phyloP scores from a whole-genome alignment of 306 rosid species.

The Acacia melanoxylon region DNA sequence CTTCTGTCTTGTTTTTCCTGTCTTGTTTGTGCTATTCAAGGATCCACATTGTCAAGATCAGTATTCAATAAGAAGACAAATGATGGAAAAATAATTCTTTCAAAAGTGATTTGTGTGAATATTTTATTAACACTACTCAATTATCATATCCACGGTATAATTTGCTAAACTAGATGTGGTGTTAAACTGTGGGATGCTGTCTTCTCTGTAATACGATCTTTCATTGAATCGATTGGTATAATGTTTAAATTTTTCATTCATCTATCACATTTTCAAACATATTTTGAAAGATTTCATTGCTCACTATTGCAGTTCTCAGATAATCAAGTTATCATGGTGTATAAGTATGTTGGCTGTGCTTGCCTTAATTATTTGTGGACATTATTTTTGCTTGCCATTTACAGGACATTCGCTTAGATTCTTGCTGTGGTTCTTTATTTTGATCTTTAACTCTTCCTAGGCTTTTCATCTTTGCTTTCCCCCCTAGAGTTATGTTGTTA shows the following conservation, averaged over 20 bases:
- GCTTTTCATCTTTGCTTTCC: neutral
- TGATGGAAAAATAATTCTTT: neutral
- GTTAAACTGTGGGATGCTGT: neutral
- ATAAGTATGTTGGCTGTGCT: neutral
- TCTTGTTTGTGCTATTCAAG: conserved; percentile 15
- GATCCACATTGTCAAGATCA: conserved; percentile 6
- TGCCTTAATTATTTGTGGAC: conserved; percentile 11
- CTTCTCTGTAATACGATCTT: neutral
- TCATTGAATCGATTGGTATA: neutral
- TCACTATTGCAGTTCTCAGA: neutral
- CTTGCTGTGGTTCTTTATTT: conserved; percentile 18
- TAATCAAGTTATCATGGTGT: conserved; percentile 2
- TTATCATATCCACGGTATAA: neutral
- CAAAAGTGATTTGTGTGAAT: conserved; percentile 20
- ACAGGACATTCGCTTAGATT: conserved; percentile 3
- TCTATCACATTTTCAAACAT: neutral
- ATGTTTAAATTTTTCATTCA: conserved; percentile 15
- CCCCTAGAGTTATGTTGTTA: neutral
- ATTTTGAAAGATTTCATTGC: neutral
- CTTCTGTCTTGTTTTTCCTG: conserved; percentile 16
- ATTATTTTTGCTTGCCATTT: conserved; percentile 4
- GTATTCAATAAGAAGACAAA: neutral
- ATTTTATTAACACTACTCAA: neutral
- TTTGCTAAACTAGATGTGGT: neutral
- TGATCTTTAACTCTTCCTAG: neutral